Base-by-base conservation (phyloP, 2,329 filamentous ascomycete species). In the Aphanoascus verrucosus region DNA sequence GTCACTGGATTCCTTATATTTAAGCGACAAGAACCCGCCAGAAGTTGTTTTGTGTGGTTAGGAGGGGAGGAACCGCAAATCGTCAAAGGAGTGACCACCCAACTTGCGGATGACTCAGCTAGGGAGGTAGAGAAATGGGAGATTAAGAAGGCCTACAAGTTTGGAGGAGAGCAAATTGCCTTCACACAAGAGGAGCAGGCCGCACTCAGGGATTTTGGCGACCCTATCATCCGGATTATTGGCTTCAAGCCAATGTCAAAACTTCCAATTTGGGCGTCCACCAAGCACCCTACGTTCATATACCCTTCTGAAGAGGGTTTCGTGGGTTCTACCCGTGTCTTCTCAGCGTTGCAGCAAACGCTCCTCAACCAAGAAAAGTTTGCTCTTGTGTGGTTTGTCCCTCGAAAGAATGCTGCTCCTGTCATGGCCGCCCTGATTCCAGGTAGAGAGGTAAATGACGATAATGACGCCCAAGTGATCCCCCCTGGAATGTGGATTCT, bases 1-100 rank as follows among this genome's bases (percentile, higher is more conserved):
- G 84, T 98, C 38, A 96, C 94, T 63, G 93, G 93, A 5, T 98
- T 91, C 71, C 87, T 94, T 49, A 72, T 96, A 11, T 77, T 96
- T 52, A 91, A 95, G 62, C 82, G 83, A 43, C 91, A 97, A 66
- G 80, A 82, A 48, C 85, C 88, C 11, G 84, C 85, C 3, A 79
- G 89, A 49, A 93, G 82, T 41, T 91, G 86, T 64, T 97, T 89
- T 63, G 82, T 98, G 58, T 97, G 86, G 79, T 75, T 93, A 0
- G 85, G 85, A 19, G 88, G 86, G n/a, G 90, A 96, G 63, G 83
- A 82, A 58, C 80, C 88, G 0, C 85, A 95, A 64, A 84, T 97
- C 54, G 90, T 82, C 0, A 75, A 80, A 11, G 82, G 86, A 1
- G 80, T 85, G 61, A 93, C 87, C 0, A 83, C 82, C 1, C 81